Percentiles rank a stretch among this genome's conserved stretches.
phyloP scores from a whole-genome alignment of 805 yeast species.

The Lipomyces sp. region DNA sequence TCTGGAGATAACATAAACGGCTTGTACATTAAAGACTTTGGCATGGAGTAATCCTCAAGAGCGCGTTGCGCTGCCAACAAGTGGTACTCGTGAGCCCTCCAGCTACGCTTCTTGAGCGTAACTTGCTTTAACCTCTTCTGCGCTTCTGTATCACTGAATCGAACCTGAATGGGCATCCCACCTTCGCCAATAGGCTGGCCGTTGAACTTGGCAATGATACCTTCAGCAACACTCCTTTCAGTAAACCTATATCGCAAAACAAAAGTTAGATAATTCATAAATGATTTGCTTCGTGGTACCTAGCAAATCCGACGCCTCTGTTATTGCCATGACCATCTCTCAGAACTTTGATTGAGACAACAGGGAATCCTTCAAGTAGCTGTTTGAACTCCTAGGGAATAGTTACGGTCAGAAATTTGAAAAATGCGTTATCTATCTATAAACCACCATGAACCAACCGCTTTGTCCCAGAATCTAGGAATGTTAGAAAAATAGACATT shows the following conservation, averaged over 20 bases:
- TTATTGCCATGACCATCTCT: constrained; percentile 37
- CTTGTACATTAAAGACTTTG: constrained; percentile 7
- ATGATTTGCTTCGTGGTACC: constrained; percentile 18
- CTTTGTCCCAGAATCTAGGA: constrained; percentile 38
- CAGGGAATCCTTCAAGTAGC: constrained; percentile 28
- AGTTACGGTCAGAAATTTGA: background rate
- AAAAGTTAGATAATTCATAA: constrained; percentile 2
- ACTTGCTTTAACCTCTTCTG: constrained; percentile 37
- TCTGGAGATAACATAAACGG: constrained; percentile 2
- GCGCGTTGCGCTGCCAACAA: constrained; percentile 35
- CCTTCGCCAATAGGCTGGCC: constrained; percentile 36
- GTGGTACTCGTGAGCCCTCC: constrained; percentile 40
- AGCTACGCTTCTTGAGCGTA: constrained; percentile 38
- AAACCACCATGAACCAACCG: constrained; percentile 11
- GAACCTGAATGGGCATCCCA: constrained; percentile 37
- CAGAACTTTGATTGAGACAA: constrained; percentile 37
- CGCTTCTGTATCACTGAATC: constrained; percentile 40
- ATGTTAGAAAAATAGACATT: constrained; percentile 39
- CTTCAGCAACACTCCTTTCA: constrained; percentile 32
- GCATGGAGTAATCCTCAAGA: constrained; percentile 22
- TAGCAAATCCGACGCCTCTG: constrained; percentile 40
- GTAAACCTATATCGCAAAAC: constrained; percentile 22
- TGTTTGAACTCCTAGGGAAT: constrained; percentile 33
- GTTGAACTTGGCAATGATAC: constrained; percentile 30
- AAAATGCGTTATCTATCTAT: background rate